Percentiles rank a stretch among this genome's conserved stretches.
Conservation (phyloP, 257 asterid species). For the Petrea volubilis region DNA sequence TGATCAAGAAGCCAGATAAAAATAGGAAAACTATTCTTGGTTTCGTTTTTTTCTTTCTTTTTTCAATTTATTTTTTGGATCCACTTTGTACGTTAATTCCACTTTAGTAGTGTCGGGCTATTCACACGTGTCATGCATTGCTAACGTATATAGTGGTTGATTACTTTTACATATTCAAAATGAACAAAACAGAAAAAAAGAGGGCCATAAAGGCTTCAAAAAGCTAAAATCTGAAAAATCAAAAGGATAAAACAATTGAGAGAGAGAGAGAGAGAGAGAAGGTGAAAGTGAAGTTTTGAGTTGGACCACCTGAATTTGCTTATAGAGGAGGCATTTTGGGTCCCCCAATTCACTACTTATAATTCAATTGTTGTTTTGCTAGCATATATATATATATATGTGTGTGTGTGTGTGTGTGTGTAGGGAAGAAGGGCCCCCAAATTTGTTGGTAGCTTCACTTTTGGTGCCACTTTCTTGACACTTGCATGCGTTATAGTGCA, state of each 20-base stretch:
- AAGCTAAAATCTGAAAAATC: slow-evolving; percentile 15
- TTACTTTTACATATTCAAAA: slow-evolving; percentile 28
- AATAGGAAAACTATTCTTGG: not conserved
- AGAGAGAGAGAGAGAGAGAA: not conserved
- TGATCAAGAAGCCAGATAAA: slow-evolving; percentile 18
- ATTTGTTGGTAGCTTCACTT: no score
- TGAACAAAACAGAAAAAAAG: slow-evolving; percentile 15
- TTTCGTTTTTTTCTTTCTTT: not conserved
- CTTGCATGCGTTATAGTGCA: no score
- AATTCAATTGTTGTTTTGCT: no score
- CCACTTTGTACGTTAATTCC: slow-evolving; percentile 31
- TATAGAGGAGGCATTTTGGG: slow-evolving; percentile 14
- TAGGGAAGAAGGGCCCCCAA: no score
- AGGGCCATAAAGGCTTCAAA: slow-evolving; percentile 18
- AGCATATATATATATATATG: no score
- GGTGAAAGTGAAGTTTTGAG: slow-evolving; percentile 7
- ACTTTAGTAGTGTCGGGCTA: slow-evolving; percentile 12
- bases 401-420: no score
- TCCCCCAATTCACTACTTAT: not conserved
- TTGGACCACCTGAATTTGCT: slow-evolving; percentile 29
- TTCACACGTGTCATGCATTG: slow-evolving; percentile 38
- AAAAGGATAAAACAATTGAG: not conserved
- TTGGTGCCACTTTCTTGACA: no score
- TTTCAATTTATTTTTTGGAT: not conserved
- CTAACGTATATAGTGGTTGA: slow-evolving; percentile 26